Base-by-base conservation (phyloP, 352 stramenopile genomes). In the Phytophthora pinifolia region DNA sequence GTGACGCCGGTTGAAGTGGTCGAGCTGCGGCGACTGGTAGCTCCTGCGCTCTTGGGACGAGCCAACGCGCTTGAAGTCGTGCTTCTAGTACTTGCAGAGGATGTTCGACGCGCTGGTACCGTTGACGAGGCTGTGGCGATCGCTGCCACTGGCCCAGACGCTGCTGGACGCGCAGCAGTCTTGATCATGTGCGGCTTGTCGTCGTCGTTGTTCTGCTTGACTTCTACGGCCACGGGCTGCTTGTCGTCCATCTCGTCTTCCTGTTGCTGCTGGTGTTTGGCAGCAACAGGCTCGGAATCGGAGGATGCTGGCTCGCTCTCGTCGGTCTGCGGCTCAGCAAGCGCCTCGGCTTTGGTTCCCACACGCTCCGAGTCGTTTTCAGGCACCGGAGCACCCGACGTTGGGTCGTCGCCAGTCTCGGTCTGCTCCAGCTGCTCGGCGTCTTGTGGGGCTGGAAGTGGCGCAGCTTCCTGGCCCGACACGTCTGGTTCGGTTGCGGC, bases 1-100 rank as follows among this genome's bases (percentile, higher is more conserved):
- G 55, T 29, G 17, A 35, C 20, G 15, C 39, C 45, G 17, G 62
- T 38, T 0, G 54, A 51, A 30, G 43, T 49, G 6, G 27, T 45
- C 18, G 51, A 39, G 29, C 33, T 67, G 12, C 59, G 62, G 12
- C 59, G 58, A 33, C 56, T 44, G 1, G 54, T 66, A 0, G 59
- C 50, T 18, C 61, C 62, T 13, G 70, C 69, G 61, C 70, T 89
- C 38, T 83, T 81, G 0, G 76, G 73, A 13, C 79, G 76, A 32
- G 61, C 61, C 13, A 81, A 63, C 12, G 72, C 72, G 29, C 56
- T 65, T 2, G 51, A 54, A 34, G 33, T 64, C 4, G 33, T 59
- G 4, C 45, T 48, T 46, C 34, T 48, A 2, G 49, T 41, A 8
- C 46, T 42, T 10, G 39, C 50, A 20, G 50, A 66, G 0, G 59